Evolutionary conservation across 495 filamentous ascomycete genomes (phyloP), one percentile per base, ranked within the genome.

Genomic region (Neurospora sublineolata): DNA sequence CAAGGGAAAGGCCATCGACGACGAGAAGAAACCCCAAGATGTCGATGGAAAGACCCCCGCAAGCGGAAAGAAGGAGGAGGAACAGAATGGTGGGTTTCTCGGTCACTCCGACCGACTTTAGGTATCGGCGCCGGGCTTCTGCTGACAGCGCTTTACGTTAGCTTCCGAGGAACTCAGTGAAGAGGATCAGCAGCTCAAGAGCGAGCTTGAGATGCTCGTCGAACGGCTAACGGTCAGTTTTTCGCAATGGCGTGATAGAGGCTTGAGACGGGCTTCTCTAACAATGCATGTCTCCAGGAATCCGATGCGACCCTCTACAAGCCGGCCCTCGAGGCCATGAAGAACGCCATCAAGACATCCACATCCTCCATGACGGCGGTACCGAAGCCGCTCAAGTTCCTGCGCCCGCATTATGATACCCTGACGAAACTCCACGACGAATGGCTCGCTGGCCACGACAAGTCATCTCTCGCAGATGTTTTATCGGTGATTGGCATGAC

Each of bases 321-420:
- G 77, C 89, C 94, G 70, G 91, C 95, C 52, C 84, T 99, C 74
- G 93, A 97, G 79, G 89, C 93, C 70, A 97, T 99, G 87, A 97
- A 97, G 84, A 92, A 88, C 76, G 95, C 91, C 77, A 99, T 99
- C 84, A 97, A 97, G 83, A 99, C 96, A 46, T 97, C 95, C 46
- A 99, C 95, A 52, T 97, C 93, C 44, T 99, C 95, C 12, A 98
- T 99, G 95, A 99, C 95, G 23, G 95, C 95, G 46, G 94, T 99
- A 70, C 95, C 95, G 1, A 98, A 98, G 83, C 95, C 95, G 44
- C 88, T 99, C 71, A 99, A 99, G 81, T 98, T 99, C 81, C 88
- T 99, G 70, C 88, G 96, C 81, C 95, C 95, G 69, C 94, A 99
- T 79, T 98, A 97, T 79, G 90, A 93, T 83, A 88, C 90, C 40